These are phyloP conservation scores for Amanita muscaria DNA, from an alignment of 768 basidiomycete species.

Conservation along the genomic window DNA sequence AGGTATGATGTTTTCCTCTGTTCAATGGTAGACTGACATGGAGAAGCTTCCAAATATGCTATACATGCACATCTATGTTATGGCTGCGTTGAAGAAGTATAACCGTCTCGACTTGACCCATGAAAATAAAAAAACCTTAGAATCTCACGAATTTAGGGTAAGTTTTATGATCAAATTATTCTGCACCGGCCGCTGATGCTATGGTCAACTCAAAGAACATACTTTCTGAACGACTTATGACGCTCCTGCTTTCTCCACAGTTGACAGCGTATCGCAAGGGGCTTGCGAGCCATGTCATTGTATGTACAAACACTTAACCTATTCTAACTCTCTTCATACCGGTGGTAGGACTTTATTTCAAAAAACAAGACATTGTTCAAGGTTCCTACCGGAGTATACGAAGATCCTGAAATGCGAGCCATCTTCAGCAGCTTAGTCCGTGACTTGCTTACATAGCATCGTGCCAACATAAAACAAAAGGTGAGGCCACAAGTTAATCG, in stretches of 20 bases:
- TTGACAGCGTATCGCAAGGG: neutral
- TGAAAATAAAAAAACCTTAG: neutral
- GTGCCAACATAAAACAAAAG: neutral
- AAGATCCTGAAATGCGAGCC: neutral
- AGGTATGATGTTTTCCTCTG: neutral
- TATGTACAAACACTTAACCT: neutral
- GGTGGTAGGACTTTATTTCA: constrained; percentile 1
- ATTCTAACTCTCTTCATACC: neutral
- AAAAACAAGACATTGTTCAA: neutral
- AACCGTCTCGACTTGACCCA: neutral
- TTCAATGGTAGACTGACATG: neutral
- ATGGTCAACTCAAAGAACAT: neutral
- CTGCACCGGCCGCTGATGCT: neutral
- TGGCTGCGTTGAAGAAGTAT: neutral
- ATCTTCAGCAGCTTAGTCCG: neutral
- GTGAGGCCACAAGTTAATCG: too few relatives aligned
- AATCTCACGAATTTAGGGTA: constrained; percentile 2
- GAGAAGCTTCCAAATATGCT: neutral
- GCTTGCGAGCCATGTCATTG: neutral
- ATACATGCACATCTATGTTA: neutral
- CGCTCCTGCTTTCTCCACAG: neutral
- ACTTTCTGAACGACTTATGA: constrained; percentile 1
- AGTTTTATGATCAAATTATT: neutral
- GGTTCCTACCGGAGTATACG: neutral
- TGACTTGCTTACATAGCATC: neutral